Evolutionary conservation across 192 early-diverging fungal species (phyloP).

Genomic region (Funneliformis mosseae): DNA sequence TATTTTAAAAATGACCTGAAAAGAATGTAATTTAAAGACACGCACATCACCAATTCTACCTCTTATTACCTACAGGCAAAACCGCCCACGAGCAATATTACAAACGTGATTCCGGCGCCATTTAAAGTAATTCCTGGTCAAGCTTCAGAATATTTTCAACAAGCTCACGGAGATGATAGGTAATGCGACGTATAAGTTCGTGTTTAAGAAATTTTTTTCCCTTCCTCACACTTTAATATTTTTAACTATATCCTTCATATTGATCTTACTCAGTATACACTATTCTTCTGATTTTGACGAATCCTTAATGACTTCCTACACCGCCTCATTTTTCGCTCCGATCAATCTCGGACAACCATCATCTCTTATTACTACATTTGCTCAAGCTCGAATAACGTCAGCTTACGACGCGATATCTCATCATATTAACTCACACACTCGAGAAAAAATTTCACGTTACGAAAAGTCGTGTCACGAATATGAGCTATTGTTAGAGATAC

Average conservation of each 20-base stretch:
- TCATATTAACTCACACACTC: conserved; percentile 31
- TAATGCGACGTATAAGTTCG: background rate
- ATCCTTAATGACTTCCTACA: conserved; percentile 2
- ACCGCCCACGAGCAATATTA: background rate
- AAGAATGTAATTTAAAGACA: background rate
- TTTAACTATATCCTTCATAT: background rate
- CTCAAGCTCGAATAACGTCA: conserved; percentile 7
- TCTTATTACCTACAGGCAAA: background rate
- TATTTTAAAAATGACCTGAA: background rate
- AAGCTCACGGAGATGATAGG: conserved; percentile 6
- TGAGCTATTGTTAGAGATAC: conserved; percentile 31
- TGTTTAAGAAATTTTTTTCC: background rate
- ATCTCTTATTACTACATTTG: background rate
- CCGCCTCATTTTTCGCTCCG: conserved; percentile 26
- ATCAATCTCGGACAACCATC: background rate
- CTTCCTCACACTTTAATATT: background rate
- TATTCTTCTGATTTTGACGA: conserved; percentile 28
- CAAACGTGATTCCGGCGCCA: conserved; percentile 20
- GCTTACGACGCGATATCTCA: conserved; percentile 21
- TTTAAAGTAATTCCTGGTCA: conserved; percentile 32
- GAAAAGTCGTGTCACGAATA: conserved; percentile 35
- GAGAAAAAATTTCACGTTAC: conserved; percentile 32
- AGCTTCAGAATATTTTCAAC: conserved; percentile 33
- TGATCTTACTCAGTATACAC: conserved; percentile 12
- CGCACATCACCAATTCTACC: background rate